Evolutionary conservation across 305 asterid species (phyloP).

Genomic region (Rubia peregrina): DNA sequence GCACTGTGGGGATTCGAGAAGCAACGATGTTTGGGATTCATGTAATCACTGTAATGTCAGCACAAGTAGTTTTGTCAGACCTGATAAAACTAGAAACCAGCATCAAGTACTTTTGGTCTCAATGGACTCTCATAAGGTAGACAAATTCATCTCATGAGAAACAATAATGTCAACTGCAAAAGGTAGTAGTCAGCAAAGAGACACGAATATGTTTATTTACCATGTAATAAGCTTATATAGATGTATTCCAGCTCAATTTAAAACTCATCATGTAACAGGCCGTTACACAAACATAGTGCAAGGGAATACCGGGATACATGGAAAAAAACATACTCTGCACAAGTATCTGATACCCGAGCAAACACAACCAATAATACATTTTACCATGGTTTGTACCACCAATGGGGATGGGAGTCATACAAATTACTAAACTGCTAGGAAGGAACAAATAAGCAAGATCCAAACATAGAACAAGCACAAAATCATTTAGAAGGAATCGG

Average conservation of each 20-base stretch:
- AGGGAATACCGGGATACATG: neutral
- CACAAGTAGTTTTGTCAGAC: neutral
- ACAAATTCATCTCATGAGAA: neutral
- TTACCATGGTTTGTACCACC: neutral
- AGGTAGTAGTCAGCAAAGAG: neutral
- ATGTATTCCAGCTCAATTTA: neutral
- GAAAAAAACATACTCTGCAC: neutral
- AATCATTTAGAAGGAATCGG: neutral
- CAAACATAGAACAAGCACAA: neutral
- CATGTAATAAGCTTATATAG: neutral
- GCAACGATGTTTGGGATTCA: neutral
- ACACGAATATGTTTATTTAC: neutral
- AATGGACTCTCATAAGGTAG: neutral
- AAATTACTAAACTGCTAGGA: neutral
- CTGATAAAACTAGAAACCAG: neutral
- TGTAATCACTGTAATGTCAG: neutral
- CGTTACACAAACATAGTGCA: neutral
- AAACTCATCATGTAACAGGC: neutral
- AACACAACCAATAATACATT: neutral
- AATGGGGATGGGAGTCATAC: neutral
- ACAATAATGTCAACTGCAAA: neutral
- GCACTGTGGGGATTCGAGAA: neutral
- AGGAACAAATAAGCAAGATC: neutral
- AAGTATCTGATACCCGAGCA: neutral
- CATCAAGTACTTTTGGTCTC: neutral